These are phyloP conservation scores for Excoecaria agallocha DNA, from an alignment of 345 rosid genomes.

Conservation along the genomic window DNA sequence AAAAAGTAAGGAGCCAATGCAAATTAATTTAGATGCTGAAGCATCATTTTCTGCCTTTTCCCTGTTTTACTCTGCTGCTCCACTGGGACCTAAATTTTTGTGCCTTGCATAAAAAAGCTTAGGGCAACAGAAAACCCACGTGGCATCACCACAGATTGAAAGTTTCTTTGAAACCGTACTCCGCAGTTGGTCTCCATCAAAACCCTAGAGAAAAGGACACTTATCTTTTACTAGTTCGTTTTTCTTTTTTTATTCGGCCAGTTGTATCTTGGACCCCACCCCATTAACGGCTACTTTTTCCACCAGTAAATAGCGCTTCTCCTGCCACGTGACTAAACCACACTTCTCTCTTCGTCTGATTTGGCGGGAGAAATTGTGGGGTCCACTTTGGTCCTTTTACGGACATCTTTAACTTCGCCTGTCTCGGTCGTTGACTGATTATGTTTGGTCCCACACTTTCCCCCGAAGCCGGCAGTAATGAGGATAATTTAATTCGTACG, in stretches of 20 bases:
- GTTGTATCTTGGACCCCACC: constrained; percentile 34
- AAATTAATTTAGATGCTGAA: constrained; percentile 11
- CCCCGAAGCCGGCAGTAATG: constrained; percentile 22
- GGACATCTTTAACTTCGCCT: constrained; percentile 15
- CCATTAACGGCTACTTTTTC: constrained; percentile 42
- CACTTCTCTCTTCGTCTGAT: constrained; percentile 4
- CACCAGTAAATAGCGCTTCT: neutral
- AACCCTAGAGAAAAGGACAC: constrained; percentile 13
- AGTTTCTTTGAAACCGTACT: constrained; percentile 10
- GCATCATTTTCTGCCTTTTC: neutral
- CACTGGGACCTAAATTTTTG: constrained; percentile 19
- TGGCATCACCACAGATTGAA: constrained; percentile 21
- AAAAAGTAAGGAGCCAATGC: too few relatives aligned
- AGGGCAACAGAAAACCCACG: constrained; percentile 18
- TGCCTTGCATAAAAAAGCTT: neutral
- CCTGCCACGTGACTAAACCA: constrained; percentile 43
- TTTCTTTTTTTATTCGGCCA: constrained; percentile 10
- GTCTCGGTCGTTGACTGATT: constrained; percentile 34
- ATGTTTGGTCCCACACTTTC: constrained; percentile 4
- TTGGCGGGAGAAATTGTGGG: constrained; percentile 36
- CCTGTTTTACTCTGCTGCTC: neutral
- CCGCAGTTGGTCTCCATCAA: neutral
- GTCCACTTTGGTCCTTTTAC: constrained; percentile 18
- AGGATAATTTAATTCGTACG: neutral
- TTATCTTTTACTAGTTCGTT: neutral